A percentile compares a stretch with the other conserved stretches of the same genome.
Conservation (phyloP, 495 filamentous ascomycete species). For the Penicillium argentinense region DNA sequence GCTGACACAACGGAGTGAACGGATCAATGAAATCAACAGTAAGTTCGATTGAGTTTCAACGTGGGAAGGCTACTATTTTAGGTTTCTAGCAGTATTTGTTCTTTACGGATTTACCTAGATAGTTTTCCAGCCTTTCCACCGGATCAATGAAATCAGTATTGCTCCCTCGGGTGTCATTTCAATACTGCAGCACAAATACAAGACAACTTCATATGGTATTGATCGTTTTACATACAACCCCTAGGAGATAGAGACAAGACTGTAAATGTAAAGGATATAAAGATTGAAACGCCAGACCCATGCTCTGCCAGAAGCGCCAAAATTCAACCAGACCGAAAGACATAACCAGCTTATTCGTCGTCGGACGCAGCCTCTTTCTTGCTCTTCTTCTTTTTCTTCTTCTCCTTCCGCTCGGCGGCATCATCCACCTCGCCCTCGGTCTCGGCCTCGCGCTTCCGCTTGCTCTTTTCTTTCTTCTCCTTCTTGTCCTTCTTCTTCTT, state of each 20-base stretch:
- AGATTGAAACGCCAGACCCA: conserved; percentile 30
- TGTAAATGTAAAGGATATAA: conserved; percentile 16
- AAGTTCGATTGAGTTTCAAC: too few relatives aligned
- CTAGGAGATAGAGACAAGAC: background rate
- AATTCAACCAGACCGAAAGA: conserved; percentile 23
- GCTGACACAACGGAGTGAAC: too few relatives aligned
- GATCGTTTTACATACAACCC: conserved; percentile 18
- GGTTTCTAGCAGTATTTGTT: too few relatives aligned
- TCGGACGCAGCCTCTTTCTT: conserved; percentile 41
- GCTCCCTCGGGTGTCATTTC: too few relatives aligned
- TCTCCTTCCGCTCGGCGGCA: conserved; percentile 40
- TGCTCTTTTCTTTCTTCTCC: conserved; percentile 35
- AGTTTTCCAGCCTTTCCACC: too few relatives aligned
- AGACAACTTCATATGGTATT: conserved; percentile 14
- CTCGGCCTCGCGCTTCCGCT: conserved; percentile 46
- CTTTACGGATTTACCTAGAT: too few relatives aligned
- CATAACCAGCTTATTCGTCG: conserved; percentile 26
- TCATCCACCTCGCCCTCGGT: conserved; percentile 33
- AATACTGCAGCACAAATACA: background rate
- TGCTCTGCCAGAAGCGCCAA: conserved; percentile 36
- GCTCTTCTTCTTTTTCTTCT: conserved; percentile 50
- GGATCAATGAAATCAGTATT: too few relatives aligned
- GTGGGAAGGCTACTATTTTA: too few relatives aligned
- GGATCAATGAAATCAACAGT: too few relatives aligned
- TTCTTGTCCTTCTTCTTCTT: conserved; percentile 50